Evolutionary conservation across 805 yeast species (phyloP).

Genomic region (Saccharomycopsis olivae): DNA sequence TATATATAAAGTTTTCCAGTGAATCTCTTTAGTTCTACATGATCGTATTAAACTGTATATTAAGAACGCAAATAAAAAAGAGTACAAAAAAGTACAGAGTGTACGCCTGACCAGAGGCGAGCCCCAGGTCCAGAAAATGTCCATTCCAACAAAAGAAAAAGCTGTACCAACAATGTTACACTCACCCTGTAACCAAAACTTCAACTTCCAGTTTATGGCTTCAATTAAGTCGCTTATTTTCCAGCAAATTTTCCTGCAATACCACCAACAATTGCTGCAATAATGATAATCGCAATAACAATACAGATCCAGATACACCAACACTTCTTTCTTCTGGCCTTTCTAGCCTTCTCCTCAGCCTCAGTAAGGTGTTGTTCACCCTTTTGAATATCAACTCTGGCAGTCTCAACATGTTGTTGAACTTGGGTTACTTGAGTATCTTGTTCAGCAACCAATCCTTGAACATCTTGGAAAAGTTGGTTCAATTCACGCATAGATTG

Average conservation of each 20-base stretch:
- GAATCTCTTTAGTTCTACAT: too few species aligned
- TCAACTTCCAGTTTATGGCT: too few species aligned
- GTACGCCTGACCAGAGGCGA: too few species aligned
- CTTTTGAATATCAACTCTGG: conserved; percentile 84
- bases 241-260: conserved; percentile 12
- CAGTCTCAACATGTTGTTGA: conserved; percentile 69
- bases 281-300: conserved; percentile 50
- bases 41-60: too few species aligned
- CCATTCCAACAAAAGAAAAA: too few species aligned
- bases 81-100: too few species aligned
- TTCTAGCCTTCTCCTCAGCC: conserved; percentile 80
- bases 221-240: too few species aligned
- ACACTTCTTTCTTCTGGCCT: conserved; percentile 84
- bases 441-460: conserved; percentile 90
- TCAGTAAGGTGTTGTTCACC: conserved; percentile 91
- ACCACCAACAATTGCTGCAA: conserved; percentile 51
- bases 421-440: conserved; percentile 78
- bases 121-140: too few species aligned
- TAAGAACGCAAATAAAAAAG: too few species aligned
- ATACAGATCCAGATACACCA: conserved; percentile 65
- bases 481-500: conserved; percentile 92
- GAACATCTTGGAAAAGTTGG: conserved; percentile 92
- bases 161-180: too few species aligned
- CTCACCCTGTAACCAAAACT: too few species aligned
- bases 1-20: too few species aligned